Evolutionary conservation across 257 asterid genomes (phyloP).

Genomic region (Lycium barbarum): DNA sequence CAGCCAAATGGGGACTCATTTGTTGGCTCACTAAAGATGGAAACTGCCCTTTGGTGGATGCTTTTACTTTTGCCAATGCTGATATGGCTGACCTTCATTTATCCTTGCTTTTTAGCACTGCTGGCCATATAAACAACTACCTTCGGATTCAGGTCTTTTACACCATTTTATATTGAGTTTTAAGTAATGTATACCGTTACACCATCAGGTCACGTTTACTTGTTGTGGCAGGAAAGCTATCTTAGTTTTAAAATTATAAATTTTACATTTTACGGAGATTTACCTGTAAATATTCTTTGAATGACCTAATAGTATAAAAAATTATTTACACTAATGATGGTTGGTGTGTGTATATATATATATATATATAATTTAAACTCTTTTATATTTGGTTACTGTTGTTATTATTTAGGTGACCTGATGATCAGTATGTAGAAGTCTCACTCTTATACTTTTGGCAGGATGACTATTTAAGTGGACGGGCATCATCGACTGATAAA

Average conservation of each 20-base stretch:
- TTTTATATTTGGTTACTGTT: background rate
- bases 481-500: background rate
- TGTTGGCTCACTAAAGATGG: constrained; percentile 26
- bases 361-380: too few relatives aligned
- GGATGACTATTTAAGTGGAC: background rate
- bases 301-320: too few relatives aligned
- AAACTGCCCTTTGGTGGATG: constrained; percentile 27
- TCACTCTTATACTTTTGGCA: background rate
- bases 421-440: background rate
- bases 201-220: too few relatives aligned
- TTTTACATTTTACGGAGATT: too few relatives aligned
- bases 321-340: too few relatives aligned
- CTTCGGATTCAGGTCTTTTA: constrained; percentile 25
- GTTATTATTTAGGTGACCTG: background rate
- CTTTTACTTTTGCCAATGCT: constrained; percentile 16
- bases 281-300: too few relatives aligned
- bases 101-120: constrained; percentile 10
- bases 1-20: constrained; percentile 27
- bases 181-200: too few relatives aligned
- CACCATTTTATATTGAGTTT: background rate
- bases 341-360: too few relatives aligned
- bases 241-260: too few relatives aligned
- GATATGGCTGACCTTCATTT: constrained; percentile 29
- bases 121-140: constrained; percentile 5
- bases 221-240: too few relatives aligned